Evolutionary conservation across 1,284 basidiomycete genomes (phyloP).

Genomic region (Psilocybe mexicana): DNA sequence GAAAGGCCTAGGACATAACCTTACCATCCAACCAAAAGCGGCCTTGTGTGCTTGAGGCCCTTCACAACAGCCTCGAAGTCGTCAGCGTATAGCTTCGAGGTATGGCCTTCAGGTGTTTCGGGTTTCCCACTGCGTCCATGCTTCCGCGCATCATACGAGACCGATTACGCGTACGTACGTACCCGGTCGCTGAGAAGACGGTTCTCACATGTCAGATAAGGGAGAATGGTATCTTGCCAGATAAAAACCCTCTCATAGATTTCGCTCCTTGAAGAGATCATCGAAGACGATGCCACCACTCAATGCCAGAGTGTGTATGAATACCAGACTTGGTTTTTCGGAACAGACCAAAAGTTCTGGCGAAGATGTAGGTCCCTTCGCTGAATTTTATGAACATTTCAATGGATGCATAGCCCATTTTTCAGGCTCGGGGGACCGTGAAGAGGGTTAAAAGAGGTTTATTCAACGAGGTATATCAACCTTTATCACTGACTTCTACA

Average conservation of each 20-base stretch:
- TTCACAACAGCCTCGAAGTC: conserved; percentile 29
- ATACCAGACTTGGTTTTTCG: conserved; percentile 18
- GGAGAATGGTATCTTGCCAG: conserved; percentile 13
- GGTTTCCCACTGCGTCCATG: conserved; percentile 33
- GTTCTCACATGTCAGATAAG: background rate
- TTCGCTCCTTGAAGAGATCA: conserved; percentile 16
- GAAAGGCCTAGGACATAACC: conserved; percentile 5
- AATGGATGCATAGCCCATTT: conserved; percentile 3
- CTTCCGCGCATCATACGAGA: conserved; percentile 27
- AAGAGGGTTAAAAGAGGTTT: no score
- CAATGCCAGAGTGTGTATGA: conserved; percentile 20
- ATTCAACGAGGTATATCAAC: no score
- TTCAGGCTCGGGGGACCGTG: background rate
- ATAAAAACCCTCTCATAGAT: conserved; percentile 15
- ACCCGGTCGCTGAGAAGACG: background rate
- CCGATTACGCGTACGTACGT: conserved; percentile 9
- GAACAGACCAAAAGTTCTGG: conserved; percentile 14
- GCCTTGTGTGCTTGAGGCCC: conserved; percentile 23
- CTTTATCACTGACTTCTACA: no score
- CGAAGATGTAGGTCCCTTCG: conserved; percentile 21
- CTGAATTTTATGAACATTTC: conserved; percentile 15
- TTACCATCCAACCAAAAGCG: conserved; percentile 30
- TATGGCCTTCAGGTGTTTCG: conserved; percentile 23
- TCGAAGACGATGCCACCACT: conserved; percentile 19
- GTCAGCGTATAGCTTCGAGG: conserved; percentile 26